These are phyloP conservation scores for Alternaria sp. DNA, from an alignment of 2,329 filamentous ascomycete genomes.

Conservation along the genomic window DNA sequence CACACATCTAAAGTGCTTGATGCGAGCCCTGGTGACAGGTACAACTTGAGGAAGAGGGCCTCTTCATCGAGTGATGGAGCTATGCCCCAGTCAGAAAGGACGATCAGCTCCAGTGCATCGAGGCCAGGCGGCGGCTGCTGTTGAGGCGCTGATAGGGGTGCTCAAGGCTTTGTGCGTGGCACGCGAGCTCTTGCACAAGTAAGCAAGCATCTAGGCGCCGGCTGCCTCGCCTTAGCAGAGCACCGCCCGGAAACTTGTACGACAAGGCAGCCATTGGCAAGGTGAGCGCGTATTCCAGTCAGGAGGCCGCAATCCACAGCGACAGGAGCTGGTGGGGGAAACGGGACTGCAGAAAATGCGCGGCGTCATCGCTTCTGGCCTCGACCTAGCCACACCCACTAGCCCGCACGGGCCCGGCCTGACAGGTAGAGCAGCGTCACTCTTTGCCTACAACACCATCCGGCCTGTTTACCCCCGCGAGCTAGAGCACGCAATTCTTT, in stretches of 20 bases:
- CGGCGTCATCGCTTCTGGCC: slow-evolving; percentile 22
- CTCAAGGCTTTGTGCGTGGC: slow-evolving; percentile 16
- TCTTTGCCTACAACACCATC: slow-evolving; percentile 26
- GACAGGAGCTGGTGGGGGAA: slow-evolving; percentile 15
- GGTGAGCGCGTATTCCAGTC: slow-evolving; percentile 6
- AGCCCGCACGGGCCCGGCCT: slow-evolving; percentile 12
- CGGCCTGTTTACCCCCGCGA: slow-evolving; percentile 24
- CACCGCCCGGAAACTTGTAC: slow-evolving; percentile 6
- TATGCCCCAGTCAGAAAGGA: neutral
- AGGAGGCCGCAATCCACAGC: neutral
- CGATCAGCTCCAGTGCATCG: neutral
- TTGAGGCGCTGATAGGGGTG: slow-evolving; percentile 1
- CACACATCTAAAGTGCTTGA: neutral
- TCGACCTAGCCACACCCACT: slow-evolving; percentile 15
- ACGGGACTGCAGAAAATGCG: slow-evolving; percentile 24
- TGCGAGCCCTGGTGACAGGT: neutral
- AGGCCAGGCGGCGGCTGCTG: neutral
- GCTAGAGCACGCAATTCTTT: slow-evolving; percentile 27
- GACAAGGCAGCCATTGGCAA: neutral
- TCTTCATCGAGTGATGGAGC: neutral
- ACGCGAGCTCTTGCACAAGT: slow-evolving; percentile 26
- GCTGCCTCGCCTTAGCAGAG: slow-evolving; percentile 16
- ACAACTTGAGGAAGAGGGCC: neutral
- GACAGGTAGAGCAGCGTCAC: slow-evolving; percentile 18
- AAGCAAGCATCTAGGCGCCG: slow-evolving; percentile 4